A percentile compares a stretch with the other conserved stretches of the same genome.
These are phyloP conservation scores for Micractinium conductrix DNA, from an alignment of 139 green algal genomes.

Conservation along the genomic window DNA sequence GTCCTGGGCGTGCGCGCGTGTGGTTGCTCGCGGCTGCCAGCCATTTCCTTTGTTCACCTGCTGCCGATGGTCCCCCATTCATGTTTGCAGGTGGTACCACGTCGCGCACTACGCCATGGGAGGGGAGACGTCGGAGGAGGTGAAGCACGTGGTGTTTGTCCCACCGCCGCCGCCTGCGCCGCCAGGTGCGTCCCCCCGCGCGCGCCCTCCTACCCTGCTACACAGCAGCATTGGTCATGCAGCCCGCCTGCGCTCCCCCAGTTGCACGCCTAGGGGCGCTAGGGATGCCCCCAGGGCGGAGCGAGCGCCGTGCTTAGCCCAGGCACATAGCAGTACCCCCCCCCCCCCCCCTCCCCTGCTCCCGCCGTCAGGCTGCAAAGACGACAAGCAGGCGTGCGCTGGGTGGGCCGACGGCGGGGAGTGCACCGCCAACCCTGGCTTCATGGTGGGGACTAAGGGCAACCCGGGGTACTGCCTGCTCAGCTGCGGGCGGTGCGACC, in stretches of 20 bases:
- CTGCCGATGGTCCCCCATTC: too few relatives aligned
- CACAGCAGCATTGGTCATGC: too few relatives aligned
- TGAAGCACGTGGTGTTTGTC: slow-evolving; percentile 45
- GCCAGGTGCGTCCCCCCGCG: slow-evolving; percentile 3
- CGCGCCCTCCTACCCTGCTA: not conserved
- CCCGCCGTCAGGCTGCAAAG: slow-evolving; percentile 26
- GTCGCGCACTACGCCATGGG: slow-evolving; percentile 48
- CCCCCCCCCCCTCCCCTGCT: not conserved
- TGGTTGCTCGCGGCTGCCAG: not conserved
- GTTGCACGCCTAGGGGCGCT: too few relatives aligned
- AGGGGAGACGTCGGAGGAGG: slow-evolving; percentile 25
- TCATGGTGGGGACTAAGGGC: slow-evolving; percentile 24
- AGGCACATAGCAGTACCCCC: not conserved
- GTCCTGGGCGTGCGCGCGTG: too few relatives aligned
- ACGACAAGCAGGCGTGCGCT: slow-evolving; percentile 2
- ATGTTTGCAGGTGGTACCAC: too few relatives aligned
- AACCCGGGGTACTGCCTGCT: slow-evolving; percentile 39
- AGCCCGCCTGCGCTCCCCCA: not conserved
- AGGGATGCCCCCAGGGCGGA: too few relatives aligned
- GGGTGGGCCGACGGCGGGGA: slow-evolving; percentile 46
- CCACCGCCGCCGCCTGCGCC: slow-evolving; percentile 43
- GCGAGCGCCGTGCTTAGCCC: too few relatives aligned
- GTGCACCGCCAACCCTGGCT: slow-evolving; percentile 32
- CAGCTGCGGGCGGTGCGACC: slow-evolving; percentile 26
- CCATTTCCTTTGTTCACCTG: not conserved